phyloP scores from a whole-genome alignment of 140 eudicot genomes.

The Ambrosia hybrid region DNA sequence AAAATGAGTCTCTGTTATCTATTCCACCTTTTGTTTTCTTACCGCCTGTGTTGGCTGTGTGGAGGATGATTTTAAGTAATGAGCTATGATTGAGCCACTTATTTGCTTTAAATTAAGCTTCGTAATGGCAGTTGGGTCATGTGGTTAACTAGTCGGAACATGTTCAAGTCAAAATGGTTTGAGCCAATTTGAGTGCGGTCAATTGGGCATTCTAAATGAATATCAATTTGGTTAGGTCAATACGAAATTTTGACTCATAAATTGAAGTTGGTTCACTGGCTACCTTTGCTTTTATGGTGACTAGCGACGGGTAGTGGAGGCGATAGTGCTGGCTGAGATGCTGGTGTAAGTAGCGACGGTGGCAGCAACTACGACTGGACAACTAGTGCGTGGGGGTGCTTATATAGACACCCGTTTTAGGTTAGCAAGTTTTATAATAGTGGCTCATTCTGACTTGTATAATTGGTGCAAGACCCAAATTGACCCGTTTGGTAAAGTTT shows the following conservation, averaged over 20 bases:
- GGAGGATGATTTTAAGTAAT: conserved; percentile 17
- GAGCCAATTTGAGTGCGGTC: not conserved
- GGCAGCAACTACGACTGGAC: no score
- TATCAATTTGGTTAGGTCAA: not conserved
- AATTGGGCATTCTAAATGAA: not conserved
- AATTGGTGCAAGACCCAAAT: no score
- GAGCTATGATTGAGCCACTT: conserved; percentile 1
- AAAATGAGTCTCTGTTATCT: conserved; percentile 23
- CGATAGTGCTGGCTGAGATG: no score
- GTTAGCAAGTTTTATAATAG: no score
- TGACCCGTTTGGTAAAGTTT: no score
- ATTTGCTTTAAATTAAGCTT: not conserved
- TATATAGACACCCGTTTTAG: no score
- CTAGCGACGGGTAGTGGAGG: no score
- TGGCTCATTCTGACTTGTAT: no score
- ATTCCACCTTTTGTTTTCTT: conserved; percentile 17
- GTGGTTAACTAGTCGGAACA: not conserved
- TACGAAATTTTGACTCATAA: not conserved
- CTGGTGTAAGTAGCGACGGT: no score
- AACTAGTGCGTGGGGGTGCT: no score
- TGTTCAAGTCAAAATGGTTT: not conserved
- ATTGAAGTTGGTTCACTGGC: no score
- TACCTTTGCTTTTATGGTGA: no score
- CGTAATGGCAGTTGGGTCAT: not conserved
- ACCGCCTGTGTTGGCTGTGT: not conserved